Base-by-base conservation (phyloP, 768 basidiomycete genomes). In the Kwoniella sp. region DNA sequence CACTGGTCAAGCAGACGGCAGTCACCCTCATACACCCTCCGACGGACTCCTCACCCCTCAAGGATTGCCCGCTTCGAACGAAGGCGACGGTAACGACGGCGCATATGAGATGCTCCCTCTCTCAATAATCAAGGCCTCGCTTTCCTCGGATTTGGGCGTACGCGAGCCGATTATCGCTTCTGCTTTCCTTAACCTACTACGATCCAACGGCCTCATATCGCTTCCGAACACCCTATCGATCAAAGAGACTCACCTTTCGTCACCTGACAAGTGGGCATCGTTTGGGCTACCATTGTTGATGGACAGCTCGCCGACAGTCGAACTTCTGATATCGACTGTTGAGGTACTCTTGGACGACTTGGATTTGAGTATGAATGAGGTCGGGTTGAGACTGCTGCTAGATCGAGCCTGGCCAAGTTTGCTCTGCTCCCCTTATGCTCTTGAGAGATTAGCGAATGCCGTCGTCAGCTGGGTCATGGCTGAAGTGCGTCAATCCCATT, bases 351-450 rank as follows among this genome's bases (percentile, higher is more conserved):
- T 93, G 25, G 82, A 83, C 4, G 89, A 91, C 71, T 75, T 90
- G 26, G 87, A 91, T 77, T 81, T 93, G 29, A 86, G 88, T 2
- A 83, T 87, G 28, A 90, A 91, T 71, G 91, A 93, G 79, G 82
- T 85, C 38, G 91, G 88, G 1, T 85, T 92, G 61, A 78, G 90
- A 8, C 81, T 92, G 17, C 82, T 93, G n/a, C 82, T 83, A 4
- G 84, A 87, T 60, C 84, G 87, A 71, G 86, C 90, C 67, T 91
- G 88, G 87, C 90, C 91, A 0, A 88, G 86, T 67, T 85, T 87
- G 17, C 83, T 91, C 78, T 84, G 86, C 47, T 88, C 91, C 15
- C 86, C 88, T 37, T 90, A 91, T 76, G 87, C 87, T 1, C 77
- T 89, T 55, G 85, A 84, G 58, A 82, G 90, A 52, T 82, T 92